A percentile compares a stretch with the other conserved stretches of the same genome.
Conservation (phyloP, 1,284 basidiomycete species). For the Abortiporus biennis region DNA sequence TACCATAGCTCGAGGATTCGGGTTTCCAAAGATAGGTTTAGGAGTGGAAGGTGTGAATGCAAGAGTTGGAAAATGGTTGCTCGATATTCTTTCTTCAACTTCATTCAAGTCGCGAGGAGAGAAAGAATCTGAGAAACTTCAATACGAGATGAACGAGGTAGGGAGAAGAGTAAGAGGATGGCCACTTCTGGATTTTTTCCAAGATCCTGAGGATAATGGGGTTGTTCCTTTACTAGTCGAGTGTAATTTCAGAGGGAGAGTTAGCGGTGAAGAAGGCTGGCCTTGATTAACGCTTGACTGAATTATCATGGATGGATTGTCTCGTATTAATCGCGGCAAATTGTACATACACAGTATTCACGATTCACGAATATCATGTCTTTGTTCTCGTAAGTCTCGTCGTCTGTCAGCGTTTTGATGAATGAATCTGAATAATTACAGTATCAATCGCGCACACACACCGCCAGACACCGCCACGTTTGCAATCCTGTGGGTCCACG, state of each 20-base stretch:
- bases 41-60: conserved; percentile 81
- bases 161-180: conserved; percentile 48
- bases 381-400: too few relatives aligned
- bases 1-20: conserved; percentile 71
- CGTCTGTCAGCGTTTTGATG: too few relatives aligned
- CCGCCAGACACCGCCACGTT: too few relatives aligned
- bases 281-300: too few relatives aligned
- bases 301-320: background rate
- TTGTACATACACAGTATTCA: background rate
- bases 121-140: conserved; percentile 4
- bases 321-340: background rate
- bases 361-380: too few relatives aligned
- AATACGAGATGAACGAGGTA: conserved; percentile 1
- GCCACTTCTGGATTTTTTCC: conserved; percentile 68
- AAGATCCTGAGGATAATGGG: conserved; percentile 41
- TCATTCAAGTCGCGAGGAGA: too few relatives aligned
- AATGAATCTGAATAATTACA: too few relatives aligned
- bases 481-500: too few relatives aligned
- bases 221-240: conserved; percentile 68
- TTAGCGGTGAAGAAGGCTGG: conserved; percentile 43
- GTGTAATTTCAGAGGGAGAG: conserved; percentile 60
- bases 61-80: conserved; percentile 65
- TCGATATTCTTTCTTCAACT: conserved; percentile 40
- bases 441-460: too few relatives aligned
- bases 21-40: conserved; percentile 66